Evolutionary conservation across 108 stramenopile species (phyloP).

Genomic region (Nitzschia sp.): DNA sequence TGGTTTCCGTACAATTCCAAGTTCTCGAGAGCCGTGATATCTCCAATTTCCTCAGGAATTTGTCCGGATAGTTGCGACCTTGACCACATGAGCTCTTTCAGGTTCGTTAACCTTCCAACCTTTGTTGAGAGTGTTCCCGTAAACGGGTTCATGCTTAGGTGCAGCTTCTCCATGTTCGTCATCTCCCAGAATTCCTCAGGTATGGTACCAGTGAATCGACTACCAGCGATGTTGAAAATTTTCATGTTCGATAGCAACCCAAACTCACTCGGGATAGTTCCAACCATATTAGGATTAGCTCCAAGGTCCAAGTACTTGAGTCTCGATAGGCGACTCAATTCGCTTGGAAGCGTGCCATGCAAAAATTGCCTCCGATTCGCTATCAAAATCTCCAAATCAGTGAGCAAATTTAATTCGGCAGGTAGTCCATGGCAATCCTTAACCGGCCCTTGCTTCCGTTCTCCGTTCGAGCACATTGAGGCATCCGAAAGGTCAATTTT

Average conservation of each 20-base stretch:
- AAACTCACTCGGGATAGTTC: conserved; percentile 60
- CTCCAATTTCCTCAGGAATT: conserved; percentile 53
- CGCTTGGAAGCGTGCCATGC: conserved; percentile 49
- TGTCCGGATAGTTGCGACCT: conserved; percentile 24
- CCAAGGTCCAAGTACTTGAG: conserved; percentile 48
- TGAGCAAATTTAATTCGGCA: conserved; percentile 36
- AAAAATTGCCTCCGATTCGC: conserved; percentile 38
- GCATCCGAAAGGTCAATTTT: conserved; percentile 54
- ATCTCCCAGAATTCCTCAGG: conserved; percentile 52
- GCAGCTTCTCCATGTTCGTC: conserved; percentile 34
- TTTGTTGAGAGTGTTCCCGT: conserved; percentile 52
- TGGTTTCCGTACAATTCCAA: conserved; percentile 40
- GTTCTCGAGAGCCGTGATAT: conserved; percentile 42
- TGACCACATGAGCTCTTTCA: conserved; percentile 56
- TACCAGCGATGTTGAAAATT: conserved; percentile 45
- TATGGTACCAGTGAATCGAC: conserved; percentile 53
- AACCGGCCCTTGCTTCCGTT: conserved; percentile 22
- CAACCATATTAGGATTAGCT: conserved; percentile 35
- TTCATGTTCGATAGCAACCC: conserved; percentile 47
- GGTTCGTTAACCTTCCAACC: conserved; percentile 48
- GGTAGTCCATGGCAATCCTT: conserved; percentile 49
- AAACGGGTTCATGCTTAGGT: conserved; percentile 34
- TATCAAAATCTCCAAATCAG: conserved; percentile 29
- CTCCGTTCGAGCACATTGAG: conserved; percentile 37
- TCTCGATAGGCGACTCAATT: conserved; percentile 55